phyloP scores from a whole-genome alignment of 495 filamentous ascomycete genomes.

The Hapsidospora chrysogenum region DNA sequence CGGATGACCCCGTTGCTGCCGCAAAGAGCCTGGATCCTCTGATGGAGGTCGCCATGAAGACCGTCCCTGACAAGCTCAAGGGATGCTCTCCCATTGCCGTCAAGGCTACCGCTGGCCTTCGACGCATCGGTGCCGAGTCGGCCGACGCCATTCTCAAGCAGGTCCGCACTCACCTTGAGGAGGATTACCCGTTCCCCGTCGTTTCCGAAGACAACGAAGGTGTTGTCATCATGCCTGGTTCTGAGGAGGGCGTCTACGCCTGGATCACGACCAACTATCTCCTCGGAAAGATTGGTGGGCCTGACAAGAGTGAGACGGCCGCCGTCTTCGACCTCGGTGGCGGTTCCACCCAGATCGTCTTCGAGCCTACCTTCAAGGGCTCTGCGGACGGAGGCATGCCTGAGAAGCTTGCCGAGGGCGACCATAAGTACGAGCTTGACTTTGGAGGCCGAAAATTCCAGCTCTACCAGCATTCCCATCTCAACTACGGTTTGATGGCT shows the following conservation, averaged over 20 bases:
- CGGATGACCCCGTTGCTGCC: constrained; percentile 66
- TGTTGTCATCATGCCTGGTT: constrained; percentile 90
- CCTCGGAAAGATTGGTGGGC: constrained; percentile 88
- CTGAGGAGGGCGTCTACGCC: constrained; percentile 91
- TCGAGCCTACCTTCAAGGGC: constrained; percentile 80
- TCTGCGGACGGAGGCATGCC: constrained; percentile 66
- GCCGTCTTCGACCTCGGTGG: constrained; percentile 93
- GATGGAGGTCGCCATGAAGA: constrained; percentile 66
- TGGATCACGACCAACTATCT: constrained; percentile 99
- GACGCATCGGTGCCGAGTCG: constrained; percentile 66
- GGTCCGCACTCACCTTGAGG: constrained; percentile 73
- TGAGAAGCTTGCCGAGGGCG: constrained; percentile 66
- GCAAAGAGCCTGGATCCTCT: constrained; percentile 79
- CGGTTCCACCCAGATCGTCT: constrained; percentile 95
- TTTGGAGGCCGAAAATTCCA: constrained; percentile 84
- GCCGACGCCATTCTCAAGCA: constrained; percentile 73
- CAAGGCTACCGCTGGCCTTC: constrained; percentile 88
- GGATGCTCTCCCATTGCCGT: constrained; percentile 81
- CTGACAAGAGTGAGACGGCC: constrained; percentile 76
- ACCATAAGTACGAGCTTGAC: constrained; percentile 87
- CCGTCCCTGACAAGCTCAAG: constrained; percentile 74
- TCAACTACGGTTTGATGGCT: constrained; percentile 92
- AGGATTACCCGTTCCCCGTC: constrained; percentile 81
- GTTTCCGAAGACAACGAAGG: constrained; percentile 70
- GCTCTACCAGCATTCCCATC: constrained; percentile 97